Base-by-base conservation (phyloP, 345 rosid genomes). In the Eucalyptus leucophloia region DNA sequence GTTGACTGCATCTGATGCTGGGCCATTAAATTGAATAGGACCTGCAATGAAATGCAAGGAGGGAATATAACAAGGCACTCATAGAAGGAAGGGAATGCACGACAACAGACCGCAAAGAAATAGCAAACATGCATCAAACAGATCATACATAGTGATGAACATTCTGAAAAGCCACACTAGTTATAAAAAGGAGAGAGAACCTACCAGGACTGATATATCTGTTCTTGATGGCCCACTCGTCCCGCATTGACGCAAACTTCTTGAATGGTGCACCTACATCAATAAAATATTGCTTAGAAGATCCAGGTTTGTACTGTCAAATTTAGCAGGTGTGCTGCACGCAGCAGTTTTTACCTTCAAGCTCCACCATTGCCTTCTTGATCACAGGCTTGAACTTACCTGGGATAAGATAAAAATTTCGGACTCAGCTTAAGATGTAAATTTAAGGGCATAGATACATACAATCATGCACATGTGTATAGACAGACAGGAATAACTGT, bases 331-430 rank as follows among this genome's bases (percentile, higher is more conserved):
- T 58, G 34, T 8, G 18, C 28, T 5, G 49, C 83, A 77, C 12
- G 45, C 47, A 77, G 47, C 53, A 89, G 88, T 80, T 87, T 89
- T 88, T 90, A 98, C 99, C 98, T 34, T 97, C 97, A 77, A 98
- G 99, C 90, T 98, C 99, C 91, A 98, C 99, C 98, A 98, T 98
- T 87, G 99, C 99, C 94, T 98, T 98, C 96, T 98, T 98, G 91
- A 98, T 97, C 92, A 98, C 99, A 81, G 99, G 99, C 94, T 98
- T 98, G 93, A 93, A 96, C 90, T 95, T 98, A 69, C 99, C 83
- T 77, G 47, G 83, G 83, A 40, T 37, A 77, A 40, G 30, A 77
- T 77, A 37, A 40, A 37, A 40, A 40, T 19, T 77, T 77, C 16
- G 1, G 83, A 77, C 47, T 77, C 83, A 77, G 47, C 30, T 77